phyloP scores from a whole-genome alignment of 176 grass and related monocot species.

The Oryza punctata region DNA sequence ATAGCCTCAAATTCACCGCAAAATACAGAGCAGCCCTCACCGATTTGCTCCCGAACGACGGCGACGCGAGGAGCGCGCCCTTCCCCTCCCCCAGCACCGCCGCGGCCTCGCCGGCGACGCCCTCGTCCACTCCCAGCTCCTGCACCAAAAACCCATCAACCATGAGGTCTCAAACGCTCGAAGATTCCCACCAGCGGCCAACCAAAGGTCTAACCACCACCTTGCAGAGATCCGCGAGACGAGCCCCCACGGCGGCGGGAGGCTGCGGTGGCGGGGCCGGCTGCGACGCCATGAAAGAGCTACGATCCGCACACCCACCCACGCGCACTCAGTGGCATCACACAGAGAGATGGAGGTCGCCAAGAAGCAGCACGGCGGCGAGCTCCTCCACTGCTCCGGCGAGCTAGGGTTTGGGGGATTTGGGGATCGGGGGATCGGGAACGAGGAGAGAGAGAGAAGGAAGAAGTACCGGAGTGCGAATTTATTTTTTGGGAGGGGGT shows the following conservation, averaged over 20 bases:
- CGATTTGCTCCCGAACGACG: constrained; percentile 58
- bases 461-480: neutral
- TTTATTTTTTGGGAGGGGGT: neutral
- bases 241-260: constrained; percentile 35
- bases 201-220: constrained; percentile 36
- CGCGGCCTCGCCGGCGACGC: constrained; percentile 47
- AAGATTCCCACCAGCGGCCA: neutral
- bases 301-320: neutral
- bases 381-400: constrained; percentile 22
- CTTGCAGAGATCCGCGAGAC: constrained; percentile 80
- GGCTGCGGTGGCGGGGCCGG: too few relatives aligned
- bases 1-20: neutral
- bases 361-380: neutral
- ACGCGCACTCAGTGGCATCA: neutral
- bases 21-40: constrained; percentile 10
- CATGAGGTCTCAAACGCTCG: neutral
- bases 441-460: neutral
- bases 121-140: constrained; percentile 49
- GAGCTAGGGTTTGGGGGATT: constrained; percentile 49
- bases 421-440: constrained; percentile 37
- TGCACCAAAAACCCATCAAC: constrained; percentile 32
- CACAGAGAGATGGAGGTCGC: neutral
- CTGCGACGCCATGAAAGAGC: constrained; percentile 19
- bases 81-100: constrained; percentile 57
- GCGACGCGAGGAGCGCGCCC: constrained; percentile 44